Base-by-base conservation (phyloP, 1,139 yeast species). In the Hyphopichia fennica region DNA sequence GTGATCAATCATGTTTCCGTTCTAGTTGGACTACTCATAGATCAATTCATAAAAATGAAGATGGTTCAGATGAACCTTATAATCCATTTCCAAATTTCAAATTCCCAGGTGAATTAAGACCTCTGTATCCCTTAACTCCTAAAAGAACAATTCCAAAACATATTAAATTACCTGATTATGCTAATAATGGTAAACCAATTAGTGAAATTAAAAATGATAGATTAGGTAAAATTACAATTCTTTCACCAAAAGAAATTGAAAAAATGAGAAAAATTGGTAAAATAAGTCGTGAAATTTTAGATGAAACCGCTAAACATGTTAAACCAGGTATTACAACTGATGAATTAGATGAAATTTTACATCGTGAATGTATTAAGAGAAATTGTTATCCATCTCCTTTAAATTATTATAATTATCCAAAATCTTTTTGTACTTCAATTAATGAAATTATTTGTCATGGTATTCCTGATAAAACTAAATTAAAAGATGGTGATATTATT, bases 361-460 rank as follows among this genome's bases (percentile, higher is more conserved):
- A 93, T 60, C 77, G 79, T 42, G 99, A 91, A 56, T 87, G 96
- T 51, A 72, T 91, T 59, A 89, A 88, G 63, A 79, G 97, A 63
- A 83, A 86, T 53, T 90, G 93, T 5, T 95, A 95, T 61, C 99
- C 99, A 20, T 88, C 96, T 14, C 96, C 99, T 4, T 74, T 93
- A 49, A 95, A 95, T 69, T 95, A 95, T 68, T 93, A 86, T 70
- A 87, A 89, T 64, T 95, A 82, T 69, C 98, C 99, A 33, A 91
- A 90, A 63, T 84, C 95, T 27, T 79, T 89, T 37, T 95, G 99
- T 68, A 89, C 97, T 1, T 89, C 97, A 6, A 83, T 95, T 34
- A 91, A 95, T 63, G 99, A 93, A 69, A 84, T 90, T 45, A 87
- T 93, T 47, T 93, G 99, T 63, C 99, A 93, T 63, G 99, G 99